Percentiles rank a stretch among this genome's conserved stretches.
Conservation (phyloP, 2,329 filamentous ascomycete species). For the Aspergillus aculeatus region DNA sequence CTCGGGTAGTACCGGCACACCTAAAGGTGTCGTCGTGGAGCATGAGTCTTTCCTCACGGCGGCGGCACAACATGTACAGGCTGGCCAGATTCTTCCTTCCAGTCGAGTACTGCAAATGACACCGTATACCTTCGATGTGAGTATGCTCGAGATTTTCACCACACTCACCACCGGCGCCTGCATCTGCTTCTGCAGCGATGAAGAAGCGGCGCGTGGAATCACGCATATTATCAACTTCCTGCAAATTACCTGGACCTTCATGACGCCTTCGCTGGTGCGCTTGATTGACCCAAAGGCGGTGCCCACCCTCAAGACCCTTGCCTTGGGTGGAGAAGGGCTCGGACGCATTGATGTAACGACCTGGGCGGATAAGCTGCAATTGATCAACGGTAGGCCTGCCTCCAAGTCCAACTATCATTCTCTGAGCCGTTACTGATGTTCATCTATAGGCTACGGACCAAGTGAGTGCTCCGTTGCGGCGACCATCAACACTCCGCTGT, state of each 20-base stretch:
- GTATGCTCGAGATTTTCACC: constrained; percentile 50
- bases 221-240: constrained; percentile 40
- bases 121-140: constrained; percentile 50
- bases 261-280: not conserved
- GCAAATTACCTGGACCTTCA: constrained; percentile 38
- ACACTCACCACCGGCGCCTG: constrained; percentile 53
- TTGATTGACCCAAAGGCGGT: not conserved
- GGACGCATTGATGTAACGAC: not conserved
- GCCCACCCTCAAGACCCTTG: not conserved
- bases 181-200: constrained; percentile 51
- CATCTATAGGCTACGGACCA: not conserved
- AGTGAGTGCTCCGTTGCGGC: not conserved
- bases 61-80: not conserved
- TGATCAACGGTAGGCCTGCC: not conserved
- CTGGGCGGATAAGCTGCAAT: not conserved
- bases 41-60: not conserved
- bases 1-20: constrained; percentile 15
- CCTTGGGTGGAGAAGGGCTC: too few relatives aligned
- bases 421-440: too few relatives aligned
- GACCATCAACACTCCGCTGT: not conserved
- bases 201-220: constrained; percentile 29
- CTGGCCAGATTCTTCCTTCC: not conserved
- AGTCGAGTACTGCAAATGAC: constrained; percentile 55
- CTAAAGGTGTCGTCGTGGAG: constrained; percentile 41
- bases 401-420: too few relatives aligned